These are phyloP conservation scores for Fraxinus latifolia DNA, from an alignment of 305 asterid genomes.

Conservation along the genomic window DNA sequence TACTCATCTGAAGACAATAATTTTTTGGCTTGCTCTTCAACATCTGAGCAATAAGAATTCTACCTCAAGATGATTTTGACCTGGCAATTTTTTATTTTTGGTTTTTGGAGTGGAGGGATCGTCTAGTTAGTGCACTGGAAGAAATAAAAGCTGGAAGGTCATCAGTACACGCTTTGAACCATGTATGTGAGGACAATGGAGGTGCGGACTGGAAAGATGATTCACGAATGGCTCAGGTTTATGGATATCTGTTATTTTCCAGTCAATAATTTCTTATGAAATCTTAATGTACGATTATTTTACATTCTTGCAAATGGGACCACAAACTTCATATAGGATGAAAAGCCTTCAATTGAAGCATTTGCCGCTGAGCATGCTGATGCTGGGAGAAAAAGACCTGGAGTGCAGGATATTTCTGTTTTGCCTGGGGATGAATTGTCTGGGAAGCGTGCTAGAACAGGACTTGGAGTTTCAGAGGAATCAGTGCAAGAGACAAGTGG, in stretches of 20 bases:
- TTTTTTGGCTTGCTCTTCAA: not conserved
- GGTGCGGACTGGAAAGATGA: slow-evolving; percentile 42
- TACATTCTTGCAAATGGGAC: slow-evolving; percentile 16
- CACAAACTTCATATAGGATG: slow-evolving; percentile 56
- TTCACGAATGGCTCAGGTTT: slow-evolving; percentile 30
- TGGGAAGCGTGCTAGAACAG: slow-evolving; percentile 66
- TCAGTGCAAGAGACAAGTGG: slow-evolving; percentile 42
- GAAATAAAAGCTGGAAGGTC: slow-evolving; percentile 54
- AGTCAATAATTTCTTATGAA: slow-evolving; percentile 20
- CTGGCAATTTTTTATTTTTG: not conserved
- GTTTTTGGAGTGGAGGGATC: slow-evolving; percentile 77
- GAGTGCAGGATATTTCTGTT: slow-evolving; percentile 40
- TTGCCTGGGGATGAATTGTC: slow-evolving; percentile 46
- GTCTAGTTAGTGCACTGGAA: slow-evolving; percentile 68
- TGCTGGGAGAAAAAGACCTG: slow-evolving; percentile 68
- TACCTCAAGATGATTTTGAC: slow-evolving; percentile 10
- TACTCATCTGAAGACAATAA: not conserved
- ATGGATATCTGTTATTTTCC: slow-evolving; percentile 37
- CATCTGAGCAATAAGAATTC: not conserved
- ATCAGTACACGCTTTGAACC: slow-evolving; percentile 39
- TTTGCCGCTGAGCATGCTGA: slow-evolving; percentile 31
- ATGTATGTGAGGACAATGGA: slow-evolving; percentile 40
- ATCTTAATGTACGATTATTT: slow-evolving; percentile 12
- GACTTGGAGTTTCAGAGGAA: slow-evolving; percentile 46
- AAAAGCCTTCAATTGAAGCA: slow-evolving; percentile 42